These are phyloP conservation scores for Rhodamnia rubescens DNA, from an alignment of 345 rosid genomes.

Conservation along the genomic window DNA sequence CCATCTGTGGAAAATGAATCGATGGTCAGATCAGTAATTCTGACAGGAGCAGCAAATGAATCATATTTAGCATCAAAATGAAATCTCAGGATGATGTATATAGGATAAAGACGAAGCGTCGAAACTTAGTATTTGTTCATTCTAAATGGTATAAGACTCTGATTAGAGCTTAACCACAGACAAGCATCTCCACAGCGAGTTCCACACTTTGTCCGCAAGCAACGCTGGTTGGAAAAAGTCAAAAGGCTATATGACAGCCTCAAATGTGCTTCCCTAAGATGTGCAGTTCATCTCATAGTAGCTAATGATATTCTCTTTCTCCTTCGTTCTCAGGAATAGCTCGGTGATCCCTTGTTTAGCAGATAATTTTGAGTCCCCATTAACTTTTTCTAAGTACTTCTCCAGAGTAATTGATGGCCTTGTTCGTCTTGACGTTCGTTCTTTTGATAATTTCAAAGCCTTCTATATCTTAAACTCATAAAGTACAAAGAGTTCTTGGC, in stretches of 20 bases:
- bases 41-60: not conserved
- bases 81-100: not conserved
- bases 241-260: not conserved
- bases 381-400: not conserved
- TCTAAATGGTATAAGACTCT: not conserved
- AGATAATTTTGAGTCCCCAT: not conserved
- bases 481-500: not conserved
- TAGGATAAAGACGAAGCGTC: not conserved
- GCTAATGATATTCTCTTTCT: not conserved
- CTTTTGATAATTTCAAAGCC: not conserved
- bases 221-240: not conserved
- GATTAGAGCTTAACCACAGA: not conserved
- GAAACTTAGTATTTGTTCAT: not conserved
- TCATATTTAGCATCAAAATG: not conserved
- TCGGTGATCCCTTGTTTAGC: not conserved
- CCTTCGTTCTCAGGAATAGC: not conserved
- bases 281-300: not conserved
- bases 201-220: not conserved
- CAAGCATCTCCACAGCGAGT: not conserved
- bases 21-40: not conserved
- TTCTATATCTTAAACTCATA: not conserved
- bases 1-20: not conserved
- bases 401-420: not conserved
- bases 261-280: not conserved
- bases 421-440: not conserved